These are phyloP conservation scores for Diaporthe humulicola DNA, from an alignment of 2,329 filamentous ascomycete genomes.

Conservation along the genomic window DNA sequence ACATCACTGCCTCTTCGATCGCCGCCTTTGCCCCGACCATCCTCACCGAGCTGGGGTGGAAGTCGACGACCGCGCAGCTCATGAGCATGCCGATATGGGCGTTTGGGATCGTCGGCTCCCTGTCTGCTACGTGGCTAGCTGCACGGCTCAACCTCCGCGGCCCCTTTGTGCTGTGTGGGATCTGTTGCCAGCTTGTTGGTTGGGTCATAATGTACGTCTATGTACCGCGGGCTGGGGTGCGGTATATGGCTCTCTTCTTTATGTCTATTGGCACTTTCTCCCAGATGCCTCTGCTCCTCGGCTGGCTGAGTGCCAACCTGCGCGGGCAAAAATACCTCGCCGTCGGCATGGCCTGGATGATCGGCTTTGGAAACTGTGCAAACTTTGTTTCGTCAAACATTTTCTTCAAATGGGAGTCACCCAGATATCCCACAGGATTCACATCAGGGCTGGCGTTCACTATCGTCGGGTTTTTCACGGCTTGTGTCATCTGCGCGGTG, in stretches of 20 bases:
- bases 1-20: slow-evolving; percentile 47
- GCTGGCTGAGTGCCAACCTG: slow-evolving; percentile 33
- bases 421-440: slow-evolving; percentile 54
- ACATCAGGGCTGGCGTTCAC: slow-evolving; percentile 51
- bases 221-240: slow-evolving; percentile 43
- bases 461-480: slow-evolving; percentile 11
- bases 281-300: slow-evolving; percentile 47
- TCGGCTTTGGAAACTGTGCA: slow-evolving; percentile 59
- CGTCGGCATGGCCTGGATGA: slow-evolving; percentile 55
- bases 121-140: slow-evolving; percentile 44
- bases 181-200: slow-evolving; percentile 45
- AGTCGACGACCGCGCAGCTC: slow-evolving; percentile 37
- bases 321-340: slow-evolving; percentile 45
- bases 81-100: slow-evolving; percentile 47
- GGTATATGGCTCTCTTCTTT: slow-evolving; percentile 47
- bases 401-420: slow-evolving; percentile 54
- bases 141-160: slow-evolving; percentile 43
- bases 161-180: slow-evolving; percentile 45
- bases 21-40: slow-evolving; percentile 42
- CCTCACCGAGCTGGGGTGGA: slow-evolving; percentile 39
- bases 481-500: not conserved
- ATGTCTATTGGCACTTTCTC: slow-evolving; percentile 48
- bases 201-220: slow-evolving; percentile 48
- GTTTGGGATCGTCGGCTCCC: slow-evolving; percentile 45
- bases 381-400: slow-evolving; percentile 57